phyloP scores from a whole-genome alignment of 805 yeast species.

The Jamesozyma hellenica region DNA sequence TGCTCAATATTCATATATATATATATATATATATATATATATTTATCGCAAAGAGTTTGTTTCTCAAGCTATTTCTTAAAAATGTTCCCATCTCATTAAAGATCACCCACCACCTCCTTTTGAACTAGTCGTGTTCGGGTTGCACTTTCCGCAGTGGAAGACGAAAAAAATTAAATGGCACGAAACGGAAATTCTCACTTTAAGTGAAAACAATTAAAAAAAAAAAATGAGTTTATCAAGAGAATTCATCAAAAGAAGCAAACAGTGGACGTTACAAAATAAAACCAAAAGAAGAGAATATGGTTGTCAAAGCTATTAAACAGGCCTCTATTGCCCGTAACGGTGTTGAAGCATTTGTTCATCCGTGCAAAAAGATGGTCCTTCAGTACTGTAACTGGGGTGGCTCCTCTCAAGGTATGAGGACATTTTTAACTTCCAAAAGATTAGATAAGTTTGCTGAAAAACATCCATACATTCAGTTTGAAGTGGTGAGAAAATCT shows the following conservation, averaged over 20 bases:
- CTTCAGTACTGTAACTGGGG: slow-evolving; percentile 91
- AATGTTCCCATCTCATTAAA: too few relatives aligned
- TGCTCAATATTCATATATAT: too few relatives aligned
- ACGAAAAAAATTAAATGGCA: too few relatives aligned
- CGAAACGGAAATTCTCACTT: too few relatives aligned
- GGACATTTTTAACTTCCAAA: slow-evolving; percentile 50
- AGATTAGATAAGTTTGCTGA: slow-evolving; percentile 47
- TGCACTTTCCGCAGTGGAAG: too few relatives aligned
- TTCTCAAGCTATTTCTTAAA: too few relatives aligned
- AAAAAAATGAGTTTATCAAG: neutral
- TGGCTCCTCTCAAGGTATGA: slow-evolving; percentile 80
- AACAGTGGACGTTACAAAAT: neutral
- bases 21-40: too few relatives aligned
- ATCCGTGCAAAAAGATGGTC: slow-evolving; percentile 65
- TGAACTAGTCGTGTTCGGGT: too few relatives aligned
- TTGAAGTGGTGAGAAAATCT: slow-evolving; percentile 53
- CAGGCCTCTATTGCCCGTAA: slow-evolving; percentile 56
- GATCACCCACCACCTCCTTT: too few relatives aligned
- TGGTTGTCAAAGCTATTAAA: slow-evolving; percentile 46
- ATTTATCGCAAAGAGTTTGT: too few relatives aligned
- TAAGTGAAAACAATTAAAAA: neutral
- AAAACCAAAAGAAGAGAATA: slow-evolving; percentile 3
- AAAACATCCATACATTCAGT: slow-evolving; percentile 55
- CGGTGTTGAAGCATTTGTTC: slow-evolving; percentile 65
- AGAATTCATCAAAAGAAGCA: neutral